Conservation (phyloP, 805 yeast species). For the Lipomyces mesembrius region DNA sequence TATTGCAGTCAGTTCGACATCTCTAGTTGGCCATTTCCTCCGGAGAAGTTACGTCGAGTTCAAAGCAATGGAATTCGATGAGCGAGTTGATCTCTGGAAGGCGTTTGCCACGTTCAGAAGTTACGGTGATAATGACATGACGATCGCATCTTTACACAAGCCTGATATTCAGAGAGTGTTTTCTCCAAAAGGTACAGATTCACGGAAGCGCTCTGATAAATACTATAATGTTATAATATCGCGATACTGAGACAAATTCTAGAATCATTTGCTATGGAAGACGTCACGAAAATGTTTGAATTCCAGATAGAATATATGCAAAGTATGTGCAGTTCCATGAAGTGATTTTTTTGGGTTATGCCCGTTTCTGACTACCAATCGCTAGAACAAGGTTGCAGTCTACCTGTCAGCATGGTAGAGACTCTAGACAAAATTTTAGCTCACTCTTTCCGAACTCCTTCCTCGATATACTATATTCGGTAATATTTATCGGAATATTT, state of each 20-base stretch:
- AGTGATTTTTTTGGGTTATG: not conserved
- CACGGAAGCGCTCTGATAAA: not conserved
- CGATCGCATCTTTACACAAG: not conserved
- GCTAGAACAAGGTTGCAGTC: conserved; percentile 17
- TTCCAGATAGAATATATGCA: conserved; percentile 34
- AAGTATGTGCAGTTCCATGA: conserved; percentile 2
- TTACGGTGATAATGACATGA: not conserved
- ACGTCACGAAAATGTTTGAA: conserved; percentile 39
- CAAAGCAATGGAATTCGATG: conserved; percentile 18
- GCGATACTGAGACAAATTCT: not conserved
- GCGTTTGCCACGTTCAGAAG: conserved; percentile 18
- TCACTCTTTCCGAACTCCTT: conserved; percentile 57
- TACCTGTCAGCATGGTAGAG: conserved; percentile 10
- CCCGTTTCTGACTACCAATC: not conserved
- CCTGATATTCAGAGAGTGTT: not conserved
- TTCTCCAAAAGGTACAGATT: not conserved
- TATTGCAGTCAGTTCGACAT: conserved; percentile 15
- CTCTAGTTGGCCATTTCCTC: conserved; percentile 31
- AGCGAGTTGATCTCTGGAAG: conserved; percentile 23
- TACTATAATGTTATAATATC: not conserved
- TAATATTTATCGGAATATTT: not conserved
- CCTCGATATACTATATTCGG: conserved; percentile 43
- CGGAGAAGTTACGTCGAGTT: conserved; percentile 32
- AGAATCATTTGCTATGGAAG: conserved; percentile 55
- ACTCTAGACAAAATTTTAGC: conserved; percentile 52